phyloP scores from a whole-genome alignment of 495 filamentous ascomycete species.

The Ascodesmis nigricans region DNA sequence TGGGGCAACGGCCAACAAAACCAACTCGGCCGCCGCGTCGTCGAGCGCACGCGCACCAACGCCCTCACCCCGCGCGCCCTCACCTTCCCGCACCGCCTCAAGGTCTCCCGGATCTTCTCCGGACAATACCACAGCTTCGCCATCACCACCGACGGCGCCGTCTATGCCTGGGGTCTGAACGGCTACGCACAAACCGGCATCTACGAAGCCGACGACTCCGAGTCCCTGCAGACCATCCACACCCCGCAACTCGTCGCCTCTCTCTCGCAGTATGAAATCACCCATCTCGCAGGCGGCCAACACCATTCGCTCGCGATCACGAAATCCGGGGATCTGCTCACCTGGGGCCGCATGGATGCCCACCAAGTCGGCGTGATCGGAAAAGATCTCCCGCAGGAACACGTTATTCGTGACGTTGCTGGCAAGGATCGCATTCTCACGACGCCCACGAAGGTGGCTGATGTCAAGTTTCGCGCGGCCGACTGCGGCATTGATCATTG shows the following conservation, averaged over 20 bases:
- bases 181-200: constrained; percentile 66
- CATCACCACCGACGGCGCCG: constrained; percentile 43
- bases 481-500: constrained; percentile 34
- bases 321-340: constrained; percentile 36
- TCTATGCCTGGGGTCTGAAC: constrained; percentile 75
- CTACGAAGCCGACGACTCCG: constrained; percentile 38
- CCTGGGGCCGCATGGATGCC: constrained; percentile 49
- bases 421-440: constrained; percentile 18
- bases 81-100: constrained; percentile 34
- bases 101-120: constrained; percentile 33
- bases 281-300: constrained; percentile 38
- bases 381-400: constrained; percentile 30
- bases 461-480: constrained; percentile 23
- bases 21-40: constrained; percentile 50
- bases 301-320: constrained; percentile 47
- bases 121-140: constrained; percentile 61
- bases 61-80: constrained; percentile 48
- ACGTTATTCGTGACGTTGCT: constrained; percentile 33
- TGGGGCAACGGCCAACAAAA: constrained; percentile 56
- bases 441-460: constrained; percentile 15
- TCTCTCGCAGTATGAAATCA: constrained; percentile 32
- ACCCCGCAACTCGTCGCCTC: constrained; percentile 37
- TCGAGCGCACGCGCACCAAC: constrained; percentile 35
- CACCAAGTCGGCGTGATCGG: constrained; percentile 36
- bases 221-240: constrained; percentile 30